Evolutionary conservation across 2,329 filamentous ascomycete species (phyloP).

Genomic region (Scedosporium dehoogii): DNA sequence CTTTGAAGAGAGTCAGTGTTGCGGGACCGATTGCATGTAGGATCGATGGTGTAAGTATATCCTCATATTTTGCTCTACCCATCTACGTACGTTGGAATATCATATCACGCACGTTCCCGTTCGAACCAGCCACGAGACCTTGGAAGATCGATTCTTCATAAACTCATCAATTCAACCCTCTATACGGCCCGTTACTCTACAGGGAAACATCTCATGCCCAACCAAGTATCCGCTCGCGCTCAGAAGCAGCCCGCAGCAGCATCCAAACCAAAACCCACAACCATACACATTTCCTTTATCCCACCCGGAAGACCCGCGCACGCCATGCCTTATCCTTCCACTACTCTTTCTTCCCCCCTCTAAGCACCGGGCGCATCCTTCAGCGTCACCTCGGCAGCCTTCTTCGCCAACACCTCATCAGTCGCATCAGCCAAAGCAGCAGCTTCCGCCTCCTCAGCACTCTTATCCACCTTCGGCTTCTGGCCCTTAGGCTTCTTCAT

Average conservation of each 20-base stretch:
- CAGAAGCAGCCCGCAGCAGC: background rate
- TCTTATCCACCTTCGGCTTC: constrained; percentile 22
- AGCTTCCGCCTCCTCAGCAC: background rate
- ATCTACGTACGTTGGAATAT: too few species aligned
- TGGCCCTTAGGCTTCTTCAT: constrained; percentile 41
- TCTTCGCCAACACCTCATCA: background rate
- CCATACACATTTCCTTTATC: background rate
- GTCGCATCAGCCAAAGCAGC: background rate
- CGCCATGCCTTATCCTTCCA: background rate
- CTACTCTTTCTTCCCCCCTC: background rate
- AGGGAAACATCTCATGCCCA: background rate
- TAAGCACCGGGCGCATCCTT: background rate
- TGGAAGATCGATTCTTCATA: background rate
- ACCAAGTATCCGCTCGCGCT: background rate
- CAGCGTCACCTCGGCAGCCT: background rate
- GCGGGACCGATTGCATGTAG: too few species aligned
- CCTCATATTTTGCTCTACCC: too few species aligned
- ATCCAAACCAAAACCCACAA: background rate
- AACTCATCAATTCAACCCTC: background rate
- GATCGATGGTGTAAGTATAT: too few species aligned
- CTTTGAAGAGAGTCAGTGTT: too few species aligned
- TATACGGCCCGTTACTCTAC: background rate
- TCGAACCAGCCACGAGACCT: too few species aligned
- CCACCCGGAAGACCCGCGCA: background rate
- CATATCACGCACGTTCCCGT: too few species aligned